phyloP scores from a whole-genome alignment of 2,329 filamentous ascomycete species.

The Colletotrichum karsti region DNA sequence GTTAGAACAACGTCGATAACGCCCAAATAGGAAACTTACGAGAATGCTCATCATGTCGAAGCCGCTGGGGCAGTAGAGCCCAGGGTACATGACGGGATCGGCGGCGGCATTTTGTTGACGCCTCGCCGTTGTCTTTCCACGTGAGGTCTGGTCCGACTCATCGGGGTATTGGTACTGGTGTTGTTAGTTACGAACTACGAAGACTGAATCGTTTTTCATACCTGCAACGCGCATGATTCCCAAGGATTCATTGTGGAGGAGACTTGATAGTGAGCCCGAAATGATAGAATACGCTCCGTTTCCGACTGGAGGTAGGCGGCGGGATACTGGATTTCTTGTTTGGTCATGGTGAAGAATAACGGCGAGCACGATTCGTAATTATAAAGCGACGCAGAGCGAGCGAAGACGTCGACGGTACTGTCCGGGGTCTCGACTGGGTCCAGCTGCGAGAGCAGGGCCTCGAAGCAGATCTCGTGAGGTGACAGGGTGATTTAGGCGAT shows the following conservation, averaged over 20 bases:
- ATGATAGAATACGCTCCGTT: constrained; percentile 15
- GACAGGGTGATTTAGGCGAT: constrained; percentile 10
- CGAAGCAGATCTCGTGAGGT: neutral
- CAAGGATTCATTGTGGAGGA: constrained; percentile 41
- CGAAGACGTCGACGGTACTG: neutral
- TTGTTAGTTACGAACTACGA: neutral
- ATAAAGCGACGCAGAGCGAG: constrained; percentile 1
- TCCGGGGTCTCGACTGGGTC: neutral
- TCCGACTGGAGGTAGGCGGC: neutral
- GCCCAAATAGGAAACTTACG: constrained; percentile 44
- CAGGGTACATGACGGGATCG: constrained; percentile 63
- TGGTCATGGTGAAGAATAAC: constrained; percentile 4
- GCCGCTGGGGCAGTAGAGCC: constrained; percentile 63
- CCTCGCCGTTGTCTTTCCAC: constrained; percentile 21
- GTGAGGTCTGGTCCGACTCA: constrained; percentile 28
- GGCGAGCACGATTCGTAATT: neutral
- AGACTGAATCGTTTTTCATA: no score
- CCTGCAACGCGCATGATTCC: constrained; percentile 44
- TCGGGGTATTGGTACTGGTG: constrained; percentile 36
- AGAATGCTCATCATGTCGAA: constrained; percentile 65
- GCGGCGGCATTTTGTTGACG: constrained; percentile 24
- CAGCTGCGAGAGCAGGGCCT: neutral
- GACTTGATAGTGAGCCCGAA: constrained; percentile 18
- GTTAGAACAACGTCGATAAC: constrained; percentile 22
- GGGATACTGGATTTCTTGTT: constrained; percentile 3